Percentiles rank a stretch among this genome's conserved stretches.
Conservation (phyloP, 257 asterid species). For the Sherardia arvensis region DNA sequence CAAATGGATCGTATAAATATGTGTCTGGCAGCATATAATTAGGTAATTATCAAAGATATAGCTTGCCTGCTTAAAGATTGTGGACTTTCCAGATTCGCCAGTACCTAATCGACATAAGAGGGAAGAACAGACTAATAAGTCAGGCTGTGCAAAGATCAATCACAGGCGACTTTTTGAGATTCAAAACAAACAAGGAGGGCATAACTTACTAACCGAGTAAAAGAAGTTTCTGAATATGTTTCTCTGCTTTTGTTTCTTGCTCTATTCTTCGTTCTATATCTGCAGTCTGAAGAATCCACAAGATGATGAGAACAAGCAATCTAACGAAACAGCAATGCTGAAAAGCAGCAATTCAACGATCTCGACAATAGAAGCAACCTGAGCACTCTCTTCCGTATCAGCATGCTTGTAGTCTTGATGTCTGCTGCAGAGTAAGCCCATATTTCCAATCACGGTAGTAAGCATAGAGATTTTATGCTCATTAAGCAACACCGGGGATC, state of each 20-base stretch:
- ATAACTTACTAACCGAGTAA: slow-evolving; percentile 59
- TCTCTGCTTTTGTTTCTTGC: slow-evolving; percentile 93
- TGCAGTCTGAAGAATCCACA: slow-evolving; percentile 55
- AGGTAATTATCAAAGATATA: slow-evolving; percentile 1
- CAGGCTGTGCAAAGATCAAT: not conserved
- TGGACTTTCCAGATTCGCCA: slow-evolving; percentile 99
- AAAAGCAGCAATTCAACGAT: not conserved
- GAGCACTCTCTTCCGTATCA: slow-evolving; percentile 78
- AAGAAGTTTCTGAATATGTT: slow-evolving; percentile 92
- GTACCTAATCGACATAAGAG: slow-evolving; percentile 43
- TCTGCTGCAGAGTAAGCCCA: slow-evolving; percentile 95
- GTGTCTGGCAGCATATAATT: not conserved
- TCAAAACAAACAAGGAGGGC: not conserved
- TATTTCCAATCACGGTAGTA: slow-evolving; percentile 34
- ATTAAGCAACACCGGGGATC: slow-evolving; percentile 31
- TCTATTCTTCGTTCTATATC: slow-evolving; percentile 95
- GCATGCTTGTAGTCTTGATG: slow-evolving; percentile 50
- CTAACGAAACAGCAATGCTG: not conserved
- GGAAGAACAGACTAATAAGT: not conserved
- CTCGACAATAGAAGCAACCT: slow-evolving; percentile 34
- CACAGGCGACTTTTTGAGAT: not conserved
- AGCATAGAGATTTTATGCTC: slow-evolving; percentile 31
- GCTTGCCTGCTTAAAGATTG: slow-evolving; percentile 97
- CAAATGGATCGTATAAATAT: not conserved
- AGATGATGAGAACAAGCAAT: not conserved